Evolutionary conservation across 1,284 basidiomycete species (phyloP), one percentile per base, ranked within the genome.

Genomic region (Apiotrichum siamense): DNA sequence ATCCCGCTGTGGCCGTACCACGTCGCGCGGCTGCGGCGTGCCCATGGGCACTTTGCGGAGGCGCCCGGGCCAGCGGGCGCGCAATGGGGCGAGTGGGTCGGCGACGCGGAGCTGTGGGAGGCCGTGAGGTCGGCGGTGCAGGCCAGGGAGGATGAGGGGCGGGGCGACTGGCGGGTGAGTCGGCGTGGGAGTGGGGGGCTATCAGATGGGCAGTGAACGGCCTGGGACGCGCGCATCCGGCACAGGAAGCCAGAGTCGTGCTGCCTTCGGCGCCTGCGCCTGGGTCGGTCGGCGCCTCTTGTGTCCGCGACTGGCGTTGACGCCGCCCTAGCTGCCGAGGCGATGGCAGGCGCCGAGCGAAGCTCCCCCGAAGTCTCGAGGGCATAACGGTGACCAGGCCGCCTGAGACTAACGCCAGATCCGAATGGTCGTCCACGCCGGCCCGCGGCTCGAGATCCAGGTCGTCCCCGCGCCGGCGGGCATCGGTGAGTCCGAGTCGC

Each of bases 161-260:
- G 24, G 21, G 65, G 66, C 2, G 69, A 72, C 49, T 70, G 59
- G 57, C 47, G 69, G 36, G 64, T 70, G 31, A 37, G 65, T 58
- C 12, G 12, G 18, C n/a, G n/a, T 21, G 4, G 23, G 9, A 7
- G 7, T 13, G 9, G 33, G n/a, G n/a, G n/a, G n/a, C n/a, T n/a
- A n/a, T n/a, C n/a, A n/a, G n/a, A n/a, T n/a, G n/a, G n/a, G n/a
- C n/a, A n/a, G n/a, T n/a, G n/a, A n/a, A n/a, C n/a, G n/a, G n/a
- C n/a, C n/a, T n/a, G n/a, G n/a, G n/a, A n/a, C n/a, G n/a, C n/a
- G n/a, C n/a, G n/a, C n/a, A n/a, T n/a, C n/a, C n/a, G n/a, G n/a
- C n/a, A n/a, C n/a, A n/a, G n/a, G n/a, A n/a, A n/a, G n/a, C n/a
- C n/a, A n/a, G n/a, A n/a, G n/a, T n/a, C n/a, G n/a, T n/a, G n/a